These are phyloP conservation scores for Eucalyptus rudis DNA, from an alignment of 345 rosid species.

Conservation along the genomic window DNA sequence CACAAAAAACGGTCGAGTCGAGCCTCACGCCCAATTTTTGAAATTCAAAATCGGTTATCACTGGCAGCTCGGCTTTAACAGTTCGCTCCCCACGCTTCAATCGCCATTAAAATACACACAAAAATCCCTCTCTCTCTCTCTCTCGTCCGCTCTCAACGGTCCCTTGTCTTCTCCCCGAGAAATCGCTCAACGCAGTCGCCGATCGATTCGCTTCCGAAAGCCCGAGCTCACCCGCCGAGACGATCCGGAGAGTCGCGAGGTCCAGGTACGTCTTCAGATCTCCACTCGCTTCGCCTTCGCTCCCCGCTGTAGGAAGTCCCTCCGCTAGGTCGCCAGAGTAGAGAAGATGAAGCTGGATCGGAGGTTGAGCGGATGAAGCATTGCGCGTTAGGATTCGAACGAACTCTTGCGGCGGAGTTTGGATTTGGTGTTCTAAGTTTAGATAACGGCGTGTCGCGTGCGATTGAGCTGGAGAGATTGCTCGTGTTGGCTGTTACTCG, in stretches of 20 bases:
- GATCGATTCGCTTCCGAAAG: neutral
- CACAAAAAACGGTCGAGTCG: neutral
- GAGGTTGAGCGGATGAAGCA: neutral
- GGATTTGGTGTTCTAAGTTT: neutral
- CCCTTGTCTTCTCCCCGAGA: neutral
- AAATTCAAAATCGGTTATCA: neutral
- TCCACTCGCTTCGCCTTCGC: neutral
- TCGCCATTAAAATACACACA: neutral
- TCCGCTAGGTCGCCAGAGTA: neutral
- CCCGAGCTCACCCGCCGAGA: neutral
- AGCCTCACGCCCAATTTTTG: neutral
- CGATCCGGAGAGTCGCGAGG: neutral
- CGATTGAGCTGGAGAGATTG: neutral
- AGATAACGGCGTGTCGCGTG: neutral
- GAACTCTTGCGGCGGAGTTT: neutral
- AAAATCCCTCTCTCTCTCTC: neutral
- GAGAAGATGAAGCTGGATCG: neutral
- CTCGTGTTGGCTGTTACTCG: neutral
- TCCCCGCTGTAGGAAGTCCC: neutral
- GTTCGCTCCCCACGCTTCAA: neutral
- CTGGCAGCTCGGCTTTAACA: neutral
- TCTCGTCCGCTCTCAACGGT: slow-evolving; percentile 20
- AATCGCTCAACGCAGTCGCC: neutral
- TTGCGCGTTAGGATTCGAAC: neutral
- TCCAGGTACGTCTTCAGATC: slow-evolving; percentile 8